Conservation (phyloP, 2,329 filamentous ascomycete species). For the Talaromyces funiculosus region DNA sequence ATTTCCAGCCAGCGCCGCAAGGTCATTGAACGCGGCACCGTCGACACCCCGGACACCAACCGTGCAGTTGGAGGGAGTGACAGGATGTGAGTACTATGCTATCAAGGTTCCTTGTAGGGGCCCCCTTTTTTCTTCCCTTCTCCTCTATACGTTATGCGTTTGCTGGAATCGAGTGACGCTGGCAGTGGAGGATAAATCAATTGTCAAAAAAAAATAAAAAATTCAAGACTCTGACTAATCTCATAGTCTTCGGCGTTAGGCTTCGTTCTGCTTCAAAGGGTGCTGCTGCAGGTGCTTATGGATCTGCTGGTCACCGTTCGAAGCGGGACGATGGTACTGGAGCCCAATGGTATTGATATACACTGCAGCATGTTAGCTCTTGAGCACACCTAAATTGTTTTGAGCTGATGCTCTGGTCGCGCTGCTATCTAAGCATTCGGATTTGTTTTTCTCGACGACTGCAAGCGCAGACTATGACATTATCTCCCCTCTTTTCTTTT, state of each 20-base stretch:
- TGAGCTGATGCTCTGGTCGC: slow-evolving; percentile 11
- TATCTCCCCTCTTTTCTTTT: slow-evolving; percentile 24
- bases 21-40: slow-evolving; percentile 65
- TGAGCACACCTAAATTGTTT: slow-evolving; percentile 21
- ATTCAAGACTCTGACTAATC: slow-evolving; percentile 74
- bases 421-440: slow-evolving; percentile 24
- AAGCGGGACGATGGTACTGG: slow-evolving; percentile 51
- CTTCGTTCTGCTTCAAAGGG: slow-evolving; percentile 77
- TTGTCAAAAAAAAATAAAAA: slow-evolving; percentile 42
- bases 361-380: slow-evolving; percentile 23
- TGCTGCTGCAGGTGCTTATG: slow-evolving; percentile 48
- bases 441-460: slow-evolving; percentile 22
- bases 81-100: slow-evolving; percentile 88
- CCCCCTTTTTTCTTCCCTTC: slow-evolving; percentile 41
- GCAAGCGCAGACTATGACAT: slow-evolving; percentile 29
- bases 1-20: slow-evolving; percentile 74
- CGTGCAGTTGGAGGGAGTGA: slow-evolving; percentile 74
- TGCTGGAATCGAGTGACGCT: slow-evolving; percentile 68
- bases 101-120: slow-evolving; percentile 78
- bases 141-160: slow-evolving; percentile 63
- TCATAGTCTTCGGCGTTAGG: slow-evolving; percentile 78
- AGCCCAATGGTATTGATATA: slow-evolving; percentile 44
- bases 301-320: slow-evolving; percentile 46
- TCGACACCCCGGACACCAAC: slow-evolving; percentile 66
- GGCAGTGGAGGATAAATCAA: slow-evolving; percentile 53